phyloP scores from a whole-genome alignment of 2,329 filamentous ascomycete genomes.

The Aureobasidium sp. region DNA sequence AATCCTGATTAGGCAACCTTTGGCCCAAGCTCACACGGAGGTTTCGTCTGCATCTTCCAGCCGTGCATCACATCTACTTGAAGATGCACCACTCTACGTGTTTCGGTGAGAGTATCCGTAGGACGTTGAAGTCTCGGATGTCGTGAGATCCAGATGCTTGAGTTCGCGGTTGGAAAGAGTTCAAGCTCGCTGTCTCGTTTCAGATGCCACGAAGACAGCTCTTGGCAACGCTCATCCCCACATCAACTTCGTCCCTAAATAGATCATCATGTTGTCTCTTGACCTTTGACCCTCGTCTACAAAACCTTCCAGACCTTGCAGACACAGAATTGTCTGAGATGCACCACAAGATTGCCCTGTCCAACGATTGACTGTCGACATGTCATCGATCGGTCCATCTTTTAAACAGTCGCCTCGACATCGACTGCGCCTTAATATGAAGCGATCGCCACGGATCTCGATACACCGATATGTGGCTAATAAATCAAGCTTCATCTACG shows the following conservation, averaged over 20 bases:
- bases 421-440: neutral
- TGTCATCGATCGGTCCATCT: neutral
- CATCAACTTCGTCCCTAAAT: neutral
- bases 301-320: neutral
- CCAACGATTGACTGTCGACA: neutral
- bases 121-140: neutral
- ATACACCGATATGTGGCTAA: neutral
- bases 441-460: neutral
- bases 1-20: conserved; percentile 1
- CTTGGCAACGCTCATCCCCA: neutral
- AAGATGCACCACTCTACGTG: neutral
- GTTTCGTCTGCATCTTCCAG: neutral
- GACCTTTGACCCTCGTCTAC: neutral
- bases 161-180: neutral
- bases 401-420: neutral
- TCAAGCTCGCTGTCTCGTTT: neutral
- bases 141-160: neutral
- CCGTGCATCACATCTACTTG: neutral
- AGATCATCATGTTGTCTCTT: neutral
- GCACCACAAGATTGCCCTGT: neutral
- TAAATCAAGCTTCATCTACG: neutral
- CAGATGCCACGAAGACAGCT: neutral
- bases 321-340: neutral
- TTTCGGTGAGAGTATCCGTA: neutral
- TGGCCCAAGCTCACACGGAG: neutral